Conservation (phyloP, 192 early-diverging fungal genomes). For the Pilobolus umbonatus region DNA sequence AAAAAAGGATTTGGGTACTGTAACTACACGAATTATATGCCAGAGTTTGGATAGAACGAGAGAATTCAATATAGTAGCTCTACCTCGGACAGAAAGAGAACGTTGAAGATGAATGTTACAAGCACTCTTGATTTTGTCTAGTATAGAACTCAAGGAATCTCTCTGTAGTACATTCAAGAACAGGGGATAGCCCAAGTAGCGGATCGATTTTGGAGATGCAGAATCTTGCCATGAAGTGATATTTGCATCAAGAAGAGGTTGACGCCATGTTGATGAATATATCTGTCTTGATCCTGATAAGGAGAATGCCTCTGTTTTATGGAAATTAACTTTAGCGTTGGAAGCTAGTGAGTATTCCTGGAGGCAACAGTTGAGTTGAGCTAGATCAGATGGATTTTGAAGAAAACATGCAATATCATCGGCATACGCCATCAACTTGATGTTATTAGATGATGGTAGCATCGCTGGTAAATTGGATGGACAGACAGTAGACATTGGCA, state of each 20-base stretch:
- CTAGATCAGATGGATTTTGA: background rate
- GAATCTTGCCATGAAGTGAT: background rate
- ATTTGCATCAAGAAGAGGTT: background rate
- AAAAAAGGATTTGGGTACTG: background rate
- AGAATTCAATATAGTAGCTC: conserved; percentile 1
- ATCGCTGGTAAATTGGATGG: background rate
- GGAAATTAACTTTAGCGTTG: conserved; percentile 22
- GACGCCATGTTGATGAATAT: background rate
- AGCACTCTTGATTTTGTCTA: background rate
- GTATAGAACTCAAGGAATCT: background rate
- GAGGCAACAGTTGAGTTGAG: too few species aligned
- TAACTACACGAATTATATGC: conserved; percentile 7
- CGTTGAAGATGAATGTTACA: background rate
- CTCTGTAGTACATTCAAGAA: background rate
- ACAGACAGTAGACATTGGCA: background rate
- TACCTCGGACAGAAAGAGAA: background rate
- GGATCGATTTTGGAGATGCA: background rate
- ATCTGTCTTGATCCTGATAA: background rate
- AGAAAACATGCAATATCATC: background rate
- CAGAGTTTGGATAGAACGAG: conserved; percentile 6
- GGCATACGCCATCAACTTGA: background rate
- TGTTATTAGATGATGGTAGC: background rate
- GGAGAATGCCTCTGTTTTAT: conserved; percentile 14
- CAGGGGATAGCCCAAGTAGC: conserved; percentile 4
- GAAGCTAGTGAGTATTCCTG: conserved; percentile 4